Conservation (phyloP, 306 rosid species). For the Gynostemma pentaphyllum region DNA sequence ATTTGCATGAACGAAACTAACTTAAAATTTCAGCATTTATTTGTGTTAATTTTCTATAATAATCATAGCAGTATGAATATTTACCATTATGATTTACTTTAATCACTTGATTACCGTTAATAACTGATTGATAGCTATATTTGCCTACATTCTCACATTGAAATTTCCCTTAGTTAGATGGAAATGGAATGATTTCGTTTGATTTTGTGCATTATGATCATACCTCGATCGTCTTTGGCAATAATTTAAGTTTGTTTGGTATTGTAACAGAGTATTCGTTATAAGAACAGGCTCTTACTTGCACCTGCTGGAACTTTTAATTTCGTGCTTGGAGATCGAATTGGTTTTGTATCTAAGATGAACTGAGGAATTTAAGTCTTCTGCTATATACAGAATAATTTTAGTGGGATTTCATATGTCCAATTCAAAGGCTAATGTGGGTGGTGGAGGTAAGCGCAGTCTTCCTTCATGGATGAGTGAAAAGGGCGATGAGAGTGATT, state of each 20-base stretch:
- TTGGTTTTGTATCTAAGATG: not conserved
- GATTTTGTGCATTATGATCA: not conserved
- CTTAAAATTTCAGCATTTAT: not conserved
- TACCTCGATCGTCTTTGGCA: not conserved
- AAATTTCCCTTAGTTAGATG: too few species aligned
- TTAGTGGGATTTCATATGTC: constrained; percentile 33
- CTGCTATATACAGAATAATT: not conserved
- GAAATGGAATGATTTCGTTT: not conserved
- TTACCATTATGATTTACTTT: too few species aligned
- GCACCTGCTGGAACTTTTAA: not conserved
- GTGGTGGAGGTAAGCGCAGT: constrained; percentile 31
- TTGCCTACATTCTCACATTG: too few species aligned
- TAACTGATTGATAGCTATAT: too few species aligned
- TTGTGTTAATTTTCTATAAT: not conserved
- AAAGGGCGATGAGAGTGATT: constrained; percentile 21
- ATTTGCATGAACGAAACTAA: too few species aligned
- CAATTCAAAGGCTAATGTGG: constrained; percentile 14
- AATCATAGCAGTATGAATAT: too few species aligned
- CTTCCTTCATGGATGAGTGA: constrained; percentile 63
- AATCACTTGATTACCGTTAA: too few species aligned
- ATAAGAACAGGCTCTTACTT: not conserved
- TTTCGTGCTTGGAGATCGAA: not conserved
- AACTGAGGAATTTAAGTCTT: not conserved
- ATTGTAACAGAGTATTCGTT: not conserved
- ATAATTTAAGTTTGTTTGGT: constrained; percentile 1